These are phyloP conservation scores for Amaranthus tricolor DNA, from an alignment of 179 eudicot genomes.

Conservation along the genomic window DNA sequence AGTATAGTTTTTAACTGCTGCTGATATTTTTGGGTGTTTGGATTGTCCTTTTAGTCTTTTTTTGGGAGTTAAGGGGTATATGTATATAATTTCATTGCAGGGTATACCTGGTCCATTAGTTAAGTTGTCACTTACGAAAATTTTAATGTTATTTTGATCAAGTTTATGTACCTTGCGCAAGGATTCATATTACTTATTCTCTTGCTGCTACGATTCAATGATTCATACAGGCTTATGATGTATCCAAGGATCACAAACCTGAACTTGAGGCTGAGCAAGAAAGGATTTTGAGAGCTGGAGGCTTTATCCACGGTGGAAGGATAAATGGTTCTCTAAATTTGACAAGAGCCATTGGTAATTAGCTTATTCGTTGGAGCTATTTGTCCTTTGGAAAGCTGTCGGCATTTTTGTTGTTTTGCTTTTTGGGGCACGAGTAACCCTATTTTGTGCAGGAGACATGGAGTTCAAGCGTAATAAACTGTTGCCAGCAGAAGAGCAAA, in stretches of 20 bases:
- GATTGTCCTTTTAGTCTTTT: too few species aligned
- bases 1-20: not conserved
- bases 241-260: constrained; percentile 82
- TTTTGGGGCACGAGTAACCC: constrained; percentile 11
- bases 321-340: constrained; percentile 72
- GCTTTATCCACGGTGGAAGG: constrained; percentile 63
- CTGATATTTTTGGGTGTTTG: not conserved
- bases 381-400: not conserved
- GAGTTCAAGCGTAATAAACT: constrained; percentile 67
- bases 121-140: not conserved
- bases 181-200: not conserved
- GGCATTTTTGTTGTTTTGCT: not conserved
- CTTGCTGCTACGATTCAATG: constrained; percentile 8
- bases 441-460: constrained; percentile 59
- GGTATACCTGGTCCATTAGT: not conserved
- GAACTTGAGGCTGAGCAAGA: constrained; percentile 57
- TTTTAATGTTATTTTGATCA: too few species aligned
- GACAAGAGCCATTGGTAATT: constrained; percentile 77
- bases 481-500: constrained; percentile 77
- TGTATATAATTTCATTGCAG: not conserved
- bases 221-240: constrained; percentile 59
- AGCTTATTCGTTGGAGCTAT: constrained; percentile 12
- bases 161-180: too few species aligned
- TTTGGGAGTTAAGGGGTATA: not conserved
- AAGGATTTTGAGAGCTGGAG: constrained; percentile 73